Base-by-base conservation (phyloP, 2,329 filamentous ascomycete species). In the Aureobasidium subglaciale region DNA sequence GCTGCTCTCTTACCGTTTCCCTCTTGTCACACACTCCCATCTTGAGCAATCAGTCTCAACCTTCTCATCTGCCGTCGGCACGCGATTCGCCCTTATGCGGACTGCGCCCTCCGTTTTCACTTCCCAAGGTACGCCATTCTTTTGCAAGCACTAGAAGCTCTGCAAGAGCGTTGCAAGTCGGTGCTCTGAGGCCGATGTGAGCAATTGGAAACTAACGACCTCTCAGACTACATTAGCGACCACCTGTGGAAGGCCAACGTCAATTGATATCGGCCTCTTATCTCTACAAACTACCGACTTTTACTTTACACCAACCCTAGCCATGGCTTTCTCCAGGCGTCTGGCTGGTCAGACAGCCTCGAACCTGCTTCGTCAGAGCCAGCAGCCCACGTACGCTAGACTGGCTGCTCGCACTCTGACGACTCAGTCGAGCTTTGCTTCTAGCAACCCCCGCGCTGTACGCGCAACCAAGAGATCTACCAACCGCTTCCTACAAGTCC, bases 191-290 rank as follows among this genome's bases (percentile, higher is more conserved):
- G 29, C 46, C 24, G 38, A 24, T 11, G 25, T 37, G 30, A 8
- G 29, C 35, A 24, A 22, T 16, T n/a, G 3, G 45, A 42, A 29
- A 32, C 38, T 59, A 43, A 61, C 37, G 25, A 20, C 9, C 45
- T 56, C 13, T 50, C 34, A 82, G 81, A 84, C 75, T 84, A 84
- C 73, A 83, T 84, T 74, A 83, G 80, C 78, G 81, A 85, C 76
- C 82, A 85, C 75, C 77, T 85, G 71, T 85, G 82, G 82, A 85
- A 84, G 75, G 80, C 81, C 65, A 82, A 79, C 68, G 77, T 79
- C 68, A 83, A 82, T 72, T 83, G 75, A 79, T 16, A 72, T 22
- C 27, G 50, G 38, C 40, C 35, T 30, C 11, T 25, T 38, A 20
- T 20, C 11, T 5, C 30, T 27, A 18, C 38, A 56, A 46, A 38